These are phyloP conservation scores for Aureobasidium subglaciale DNA, from an alignment of 2,329 filamentous ascomycete genomes.

Conservation along the genomic window DNA sequence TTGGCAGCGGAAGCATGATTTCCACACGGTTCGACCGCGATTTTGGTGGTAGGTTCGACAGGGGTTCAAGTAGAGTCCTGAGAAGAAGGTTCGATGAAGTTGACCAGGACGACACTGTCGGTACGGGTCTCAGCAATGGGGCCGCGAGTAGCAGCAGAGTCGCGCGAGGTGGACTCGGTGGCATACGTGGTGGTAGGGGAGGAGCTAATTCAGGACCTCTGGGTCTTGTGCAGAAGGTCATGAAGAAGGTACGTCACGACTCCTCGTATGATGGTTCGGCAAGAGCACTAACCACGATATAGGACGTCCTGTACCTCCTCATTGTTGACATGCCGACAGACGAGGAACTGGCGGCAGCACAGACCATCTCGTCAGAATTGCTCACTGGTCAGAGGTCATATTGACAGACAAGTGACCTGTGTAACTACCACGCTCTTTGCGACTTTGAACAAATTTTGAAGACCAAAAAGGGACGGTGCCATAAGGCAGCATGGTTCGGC, in stretches of 20 bases:
- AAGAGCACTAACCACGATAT: neutral
- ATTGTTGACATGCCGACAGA: constrained; percentile 45
- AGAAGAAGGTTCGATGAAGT: no score
- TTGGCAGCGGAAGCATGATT: neutral
- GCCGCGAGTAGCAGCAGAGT: neutral
- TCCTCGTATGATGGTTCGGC: neutral
- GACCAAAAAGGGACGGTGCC: no score
- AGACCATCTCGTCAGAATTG: neutral
- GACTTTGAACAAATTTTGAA: no score
- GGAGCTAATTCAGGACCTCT: neutral
- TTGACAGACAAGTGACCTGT: no score
- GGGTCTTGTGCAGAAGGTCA: constrained; percentile 18
- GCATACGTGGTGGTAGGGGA: neutral
- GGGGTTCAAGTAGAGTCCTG: no score
- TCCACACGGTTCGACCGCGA: neutral
- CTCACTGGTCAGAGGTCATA: neutral
- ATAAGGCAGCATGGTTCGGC: no score
- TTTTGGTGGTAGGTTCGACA: neutral
- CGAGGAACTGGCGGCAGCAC: constrained; percentile 33
- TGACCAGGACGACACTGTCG: no score
- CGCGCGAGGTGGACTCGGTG: neutral
- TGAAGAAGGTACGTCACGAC: constrained; percentile 18
- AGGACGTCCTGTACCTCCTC: constrained; percentile 46
- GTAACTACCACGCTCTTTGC: neutral
- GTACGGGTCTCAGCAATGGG: no score